Base-by-base conservation (phyloP, 805 yeast species). In the Wickerhamomyces bisporus region DNA sequence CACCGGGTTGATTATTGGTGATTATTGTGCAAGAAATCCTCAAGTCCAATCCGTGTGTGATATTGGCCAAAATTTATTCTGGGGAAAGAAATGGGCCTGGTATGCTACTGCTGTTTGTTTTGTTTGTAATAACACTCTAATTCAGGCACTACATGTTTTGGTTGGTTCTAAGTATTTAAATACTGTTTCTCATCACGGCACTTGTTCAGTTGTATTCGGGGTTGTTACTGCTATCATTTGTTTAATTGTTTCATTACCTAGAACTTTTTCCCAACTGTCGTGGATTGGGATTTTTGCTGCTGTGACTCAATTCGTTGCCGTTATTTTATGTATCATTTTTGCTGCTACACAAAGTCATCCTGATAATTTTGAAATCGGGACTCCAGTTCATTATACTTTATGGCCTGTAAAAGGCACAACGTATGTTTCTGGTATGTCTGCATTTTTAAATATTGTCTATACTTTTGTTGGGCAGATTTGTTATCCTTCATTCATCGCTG, bases 391-490 rank as follows among this genome's bases (percentile, higher is more conserved):
- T 4, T 74, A 67, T 63, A 56, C 58, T 30, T 55, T 73, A 25
- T 73, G 77, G 71, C 79, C 83, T 1, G 65, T 41, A 10, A 41
- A 62, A 38, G 80, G 77, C 1, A 73, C 80, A n/a, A 64, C 72
- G 4, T 77, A 64, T 45, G 80, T 75, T 7, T 49, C 53, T 15
- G 80, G 65, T 2, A 75, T 77, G 81, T 55, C 66, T 28, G 82
- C 82, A 0, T 63, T 71, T 43, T 62, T 77, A 48, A 77, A 77
- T 58, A 77, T 77, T 47, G 76, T 75, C 18, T 77, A 76, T 55
- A 75, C 82, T 1, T 76, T 77, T 58, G 81, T 75, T 17, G 83
- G 83, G 4, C 83, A 77, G 55, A 72, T 77, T 54, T 73, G 78
- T 5, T 77, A 76, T 44, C 82, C 81, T 1, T 74, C 80, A 16